Evolutionary conservation across 805 yeast genomes (phyloP), one percentile per base, ranked within the genome.

Genomic region (Lipomyces yamadae): DNA sequence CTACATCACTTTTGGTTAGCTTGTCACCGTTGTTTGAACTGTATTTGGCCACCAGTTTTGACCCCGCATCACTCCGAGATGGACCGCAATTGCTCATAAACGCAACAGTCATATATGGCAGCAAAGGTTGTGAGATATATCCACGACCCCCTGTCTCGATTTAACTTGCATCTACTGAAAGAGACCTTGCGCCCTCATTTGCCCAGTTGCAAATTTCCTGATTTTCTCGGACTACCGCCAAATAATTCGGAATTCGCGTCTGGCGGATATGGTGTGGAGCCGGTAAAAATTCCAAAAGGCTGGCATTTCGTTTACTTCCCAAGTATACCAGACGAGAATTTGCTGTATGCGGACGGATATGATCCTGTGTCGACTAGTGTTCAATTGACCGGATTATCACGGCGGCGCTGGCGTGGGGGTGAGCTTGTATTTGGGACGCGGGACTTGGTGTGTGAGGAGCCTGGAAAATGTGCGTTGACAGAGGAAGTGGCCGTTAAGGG

Each of bases 261-360:
- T 50, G 29, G 24, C n/a, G 18, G 7, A 7, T 13, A 35, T 13
- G 53, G 13, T 24, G n/a, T 50, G 15, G 52, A 18, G 5, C 45
- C 13, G 15, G 48, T 55, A 10, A 35, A 39, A 15, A 61, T 68
- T 8, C 71, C 71, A 2, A 34, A 32, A 29, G 63, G 65, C 13
- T 68, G 71, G 71, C 71, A 68, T 34, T 68, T 68, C 55, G 54
- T 66, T 29, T 68, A 48, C 45, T 68, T 65, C 30, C 70, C 67
- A 7, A 30, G 50, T n/a, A 45, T 35, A 11, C 52, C 48, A 33
- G 39, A 8, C 32, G 71, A 66, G 45, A n/a, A 29, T 10, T 50
- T 13, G 35, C 58, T 68, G 59, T 53, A 45, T 50, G 35, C 64
- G 1, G 70, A 68, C 58, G 71, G 70, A 24, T 66, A 66, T 60